A percentile compares a stretch with the other conserved stretches of the same genome.
Evolutionary conservation across 495 filamentous ascomycete species (phyloP).

Genomic region (Neurospora discreta): DNA sequence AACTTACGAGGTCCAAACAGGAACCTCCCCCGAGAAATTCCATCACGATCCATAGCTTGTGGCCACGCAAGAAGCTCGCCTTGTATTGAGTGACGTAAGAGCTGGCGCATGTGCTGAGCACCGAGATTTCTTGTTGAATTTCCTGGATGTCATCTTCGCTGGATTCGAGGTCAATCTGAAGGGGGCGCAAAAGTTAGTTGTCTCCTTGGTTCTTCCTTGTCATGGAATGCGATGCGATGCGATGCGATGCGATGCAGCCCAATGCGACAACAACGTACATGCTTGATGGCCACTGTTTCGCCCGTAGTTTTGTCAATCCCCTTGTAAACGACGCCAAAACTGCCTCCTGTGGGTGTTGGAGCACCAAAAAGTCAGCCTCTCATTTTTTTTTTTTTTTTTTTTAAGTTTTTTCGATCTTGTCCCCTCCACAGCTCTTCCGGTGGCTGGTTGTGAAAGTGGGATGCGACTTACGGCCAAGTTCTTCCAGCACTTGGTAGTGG

Average conservation of each 20-base stretch:
- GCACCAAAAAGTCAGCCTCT: conserved; percentile 8
- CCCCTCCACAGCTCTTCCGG: neutral
- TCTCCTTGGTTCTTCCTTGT: neutral
- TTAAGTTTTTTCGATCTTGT: too few relatives aligned
- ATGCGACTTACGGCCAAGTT: conserved; percentile 68
- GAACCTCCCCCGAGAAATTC: conserved; percentile 92
- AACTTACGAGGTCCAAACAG: conserved; percentile 72
- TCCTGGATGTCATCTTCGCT: conserved; percentile 97
- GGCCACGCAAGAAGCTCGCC: conserved; percentile 84
- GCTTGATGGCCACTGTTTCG: conserved; percentile 85
- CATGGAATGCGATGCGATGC: neutral
- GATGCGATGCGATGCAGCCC: neutral
- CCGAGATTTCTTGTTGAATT: conserved; percentile 94
- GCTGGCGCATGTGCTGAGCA: conserved; percentile 87
- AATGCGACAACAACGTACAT: conserved; percentile 42
- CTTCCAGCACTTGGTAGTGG: conserved; percentile 83
- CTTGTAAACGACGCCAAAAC: conserved; percentile 96
- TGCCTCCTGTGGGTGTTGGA: conserved; percentile 49
- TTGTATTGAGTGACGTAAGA: conserved; percentile 94
- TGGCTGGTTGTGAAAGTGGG: neutral
- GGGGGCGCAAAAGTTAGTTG: conserved; percentile 4
- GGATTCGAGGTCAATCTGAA: conserved; percentile 91
- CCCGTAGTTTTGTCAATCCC: conserved; percentile 76
- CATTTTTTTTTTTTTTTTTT: conserved; percentile 4
- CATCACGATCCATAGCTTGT: conserved; percentile 99